A percentile compares a stretch with the other conserved stretches of the same genome.
phyloP scores from a whole-genome alignment of 139 green algal species.

The Monoraphidium neglectum region DNA sequence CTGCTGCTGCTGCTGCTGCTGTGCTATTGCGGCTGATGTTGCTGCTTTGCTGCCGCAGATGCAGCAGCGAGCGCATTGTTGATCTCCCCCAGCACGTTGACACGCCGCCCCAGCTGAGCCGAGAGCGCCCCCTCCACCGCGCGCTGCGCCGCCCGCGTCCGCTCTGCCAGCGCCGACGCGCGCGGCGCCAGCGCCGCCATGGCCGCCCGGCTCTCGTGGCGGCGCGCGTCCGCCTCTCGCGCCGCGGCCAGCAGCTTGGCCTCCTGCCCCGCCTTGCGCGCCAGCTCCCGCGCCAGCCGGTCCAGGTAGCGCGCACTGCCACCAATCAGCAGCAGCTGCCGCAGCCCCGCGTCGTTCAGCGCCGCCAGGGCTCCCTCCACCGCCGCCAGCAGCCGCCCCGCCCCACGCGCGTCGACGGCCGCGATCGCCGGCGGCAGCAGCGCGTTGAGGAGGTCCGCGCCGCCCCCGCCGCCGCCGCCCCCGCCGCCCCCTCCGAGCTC shows the following conservation, averaged over 20 bases:
- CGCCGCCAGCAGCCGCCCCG: constrained; percentile 30
- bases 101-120: constrained; percentile 26
- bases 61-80: constrained; percentile 40
- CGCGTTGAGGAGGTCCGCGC: constrained; percentile 28
- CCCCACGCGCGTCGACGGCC: constrained; percentile 24
- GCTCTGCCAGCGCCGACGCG: constrained; percentile 25
- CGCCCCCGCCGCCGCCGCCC: constrained; percentile 15
- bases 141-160: constrained; percentile 32
- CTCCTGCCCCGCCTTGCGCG: constrained; percentile 57
- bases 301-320: too few relatives aligned
- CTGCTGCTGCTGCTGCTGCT: too few relatives aligned
- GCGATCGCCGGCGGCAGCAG: constrained; percentile 35
- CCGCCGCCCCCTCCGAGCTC: constrained; percentile 19
- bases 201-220: constrained; percentile 29
- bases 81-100: constrained; percentile 59
- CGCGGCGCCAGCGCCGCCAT: constrained; percentile 30
- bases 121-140: constrained; percentile 34
- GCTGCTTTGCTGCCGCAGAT: too few relatives aligned
- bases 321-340: constrained; percentile 55
- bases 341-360: constrained; percentile 37
- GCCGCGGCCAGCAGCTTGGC: constrained; percentile 46
- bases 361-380: constrained; percentile 26
- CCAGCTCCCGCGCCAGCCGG: constrained; percentile 37
- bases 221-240: constrained; percentile 34
- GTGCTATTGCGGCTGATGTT: too few relatives aligned